Conservation (phyloP, 2,329 filamentous ascomycete genomes). For the Thermomyces lanuginosus region DNA sequence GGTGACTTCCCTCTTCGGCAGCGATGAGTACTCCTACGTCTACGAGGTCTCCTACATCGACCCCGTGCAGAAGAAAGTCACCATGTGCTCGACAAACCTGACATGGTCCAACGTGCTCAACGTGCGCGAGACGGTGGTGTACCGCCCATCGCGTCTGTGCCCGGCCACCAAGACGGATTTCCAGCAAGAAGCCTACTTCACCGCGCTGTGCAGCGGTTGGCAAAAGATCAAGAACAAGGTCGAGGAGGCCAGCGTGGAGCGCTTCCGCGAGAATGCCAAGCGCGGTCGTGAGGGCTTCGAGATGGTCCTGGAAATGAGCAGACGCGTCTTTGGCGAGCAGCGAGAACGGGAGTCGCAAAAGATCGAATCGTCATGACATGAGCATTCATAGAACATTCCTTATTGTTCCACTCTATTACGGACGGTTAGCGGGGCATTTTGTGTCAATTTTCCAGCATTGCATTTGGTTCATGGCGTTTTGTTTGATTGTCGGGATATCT, state of each 20-base stretch:
- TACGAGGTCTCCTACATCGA: slow-evolving; percentile 96
- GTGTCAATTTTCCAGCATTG: too few relatives aligned
- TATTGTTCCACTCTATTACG: too few relatives aligned
- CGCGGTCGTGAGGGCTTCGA: slow-evolving; percentile 93
- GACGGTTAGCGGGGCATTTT: too few relatives aligned
- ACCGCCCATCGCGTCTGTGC: slow-evolving; percentile 44
- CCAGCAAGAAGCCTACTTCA: slow-evolving; percentile 78
- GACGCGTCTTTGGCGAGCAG: slow-evolving; percentile 82
- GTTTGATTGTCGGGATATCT: too few relatives aligned
- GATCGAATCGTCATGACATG: slow-evolving; percentile 14
- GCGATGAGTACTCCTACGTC: slow-evolving; percentile 67
- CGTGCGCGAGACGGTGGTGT: slow-evolving; percentile 84
- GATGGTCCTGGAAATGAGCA: slow-evolving; percentile 80
- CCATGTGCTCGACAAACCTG: slow-evolving; percentile 91
- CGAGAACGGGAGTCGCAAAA: slow-evolving; percentile 44
- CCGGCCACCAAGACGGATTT: slow-evolving; percentile 55
- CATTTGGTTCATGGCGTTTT: too few relatives aligned
- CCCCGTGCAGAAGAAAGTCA: slow-evolving; percentile 65
- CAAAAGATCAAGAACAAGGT: slow-evolving; percentile 93
- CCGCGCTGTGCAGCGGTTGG: slow-evolving; percentile 89
- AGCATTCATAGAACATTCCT: too few relatives aligned
- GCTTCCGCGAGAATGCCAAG: slow-evolving; percentile 80
- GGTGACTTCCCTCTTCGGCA: slow-evolving; percentile 62
- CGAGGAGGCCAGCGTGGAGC: slow-evolving; percentile 74
- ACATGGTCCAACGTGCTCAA: slow-evolving; percentile 81